These are phyloP conservation scores for Lobosporangium transversale DNA, from an alignment of 192 early-diverging fungal genomes.

Conservation along the genomic window DNA sequence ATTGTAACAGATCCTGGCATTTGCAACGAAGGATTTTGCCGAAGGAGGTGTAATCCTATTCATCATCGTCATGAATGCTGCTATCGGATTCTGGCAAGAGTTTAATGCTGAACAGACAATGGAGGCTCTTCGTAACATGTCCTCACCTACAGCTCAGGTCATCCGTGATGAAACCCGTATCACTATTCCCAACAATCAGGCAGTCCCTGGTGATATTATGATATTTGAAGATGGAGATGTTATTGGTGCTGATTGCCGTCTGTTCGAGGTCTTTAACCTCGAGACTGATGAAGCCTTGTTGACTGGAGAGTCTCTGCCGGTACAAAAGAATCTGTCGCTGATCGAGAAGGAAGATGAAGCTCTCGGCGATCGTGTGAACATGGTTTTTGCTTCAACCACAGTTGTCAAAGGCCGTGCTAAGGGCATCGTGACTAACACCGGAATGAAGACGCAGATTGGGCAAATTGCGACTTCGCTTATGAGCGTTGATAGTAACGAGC, in stretches of 20 bases:
- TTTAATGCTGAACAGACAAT: slow-evolving; percentile 93
- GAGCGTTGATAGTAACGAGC: slow-evolving; percentile 58
- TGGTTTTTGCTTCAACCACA: slow-evolving; percentile 89
- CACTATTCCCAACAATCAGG: slow-evolving; percentile 77
- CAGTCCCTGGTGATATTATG: slow-evolving; percentile 90
- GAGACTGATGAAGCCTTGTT: slow-evolving; percentile 93
- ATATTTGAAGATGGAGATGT: slow-evolving; percentile 95
- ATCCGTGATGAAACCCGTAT: slow-evolving; percentile 83
- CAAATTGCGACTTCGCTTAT: slow-evolving; percentile 87
- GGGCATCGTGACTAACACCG: slow-evolving; percentile 87
- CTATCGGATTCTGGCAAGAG: slow-evolving; percentile 94
- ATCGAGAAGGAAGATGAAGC: slow-evolving; percentile 76
- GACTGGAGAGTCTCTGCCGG: slow-evolving; percentile 90
- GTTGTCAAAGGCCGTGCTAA: slow-evolving; percentile 92
- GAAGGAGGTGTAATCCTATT: slow-evolving; percentile 82
- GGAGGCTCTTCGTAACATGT: slow-evolving; percentile 90
- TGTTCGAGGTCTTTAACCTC: slow-evolving; percentile 87
- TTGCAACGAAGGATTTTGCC: slow-evolving; percentile 74
- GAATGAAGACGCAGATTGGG: slow-evolving; percentile 92
- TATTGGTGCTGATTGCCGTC: slow-evolving; percentile 90
- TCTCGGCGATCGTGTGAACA: slow-evolving; percentile 91
- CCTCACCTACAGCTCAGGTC: slow-evolving; percentile 87
- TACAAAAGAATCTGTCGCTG: slow-evolving; percentile 74
- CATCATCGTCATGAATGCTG: slow-evolving; percentile 84
- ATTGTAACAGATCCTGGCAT: slow-evolving; percentile 62